A percentile compares a stretch with the other conserved stretches of the same genome.
Evolutionary conservation across 73 alveolate species (phyloP).

Genomic region (Durusdinium trenchii): DNA sequence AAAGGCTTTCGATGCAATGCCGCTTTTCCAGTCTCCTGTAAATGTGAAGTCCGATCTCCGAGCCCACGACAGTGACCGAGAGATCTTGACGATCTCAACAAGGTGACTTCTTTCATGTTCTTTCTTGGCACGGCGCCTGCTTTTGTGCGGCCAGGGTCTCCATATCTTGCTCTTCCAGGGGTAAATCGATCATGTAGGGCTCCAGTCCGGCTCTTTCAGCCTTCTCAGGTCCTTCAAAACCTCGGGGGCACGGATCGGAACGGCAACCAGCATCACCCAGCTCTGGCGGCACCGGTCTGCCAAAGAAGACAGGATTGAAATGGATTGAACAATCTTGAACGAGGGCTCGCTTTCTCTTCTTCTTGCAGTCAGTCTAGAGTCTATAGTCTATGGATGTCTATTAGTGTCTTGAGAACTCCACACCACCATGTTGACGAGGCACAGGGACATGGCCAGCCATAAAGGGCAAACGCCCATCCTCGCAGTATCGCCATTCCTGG

Average conservation of each 20-base stretch:
- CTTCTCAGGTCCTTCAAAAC: slow-evolving; percentile 64
- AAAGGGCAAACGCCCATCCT: slow-evolving; percentile 51
- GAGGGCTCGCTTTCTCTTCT: too few relatives aligned
- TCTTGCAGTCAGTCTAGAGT: too few relatives aligned
- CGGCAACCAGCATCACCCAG: not conserved
- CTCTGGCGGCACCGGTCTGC: not conserved
- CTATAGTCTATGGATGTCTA: too few relatives aligned
- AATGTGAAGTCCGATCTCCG: not conserved
- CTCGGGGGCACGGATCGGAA: not conserved
- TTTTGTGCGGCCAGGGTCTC: not conserved
- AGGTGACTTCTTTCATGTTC: not conserved
- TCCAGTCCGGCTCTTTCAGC: not conserved
- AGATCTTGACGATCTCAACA: not conserved
- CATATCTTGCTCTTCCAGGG: not conserved
- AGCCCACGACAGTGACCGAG: not conserved
- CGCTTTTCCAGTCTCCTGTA: not conserved
- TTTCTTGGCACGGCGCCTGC: not conserved
- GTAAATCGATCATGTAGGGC: slow-evolving; percentile 10
- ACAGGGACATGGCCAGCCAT: slow-evolving; percentile 81
- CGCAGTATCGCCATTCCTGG: slow-evolving; percentile 77
- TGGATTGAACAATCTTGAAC: too few relatives aligned
- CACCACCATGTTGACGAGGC: too few relatives aligned
- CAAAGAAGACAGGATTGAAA: too few relatives aligned
- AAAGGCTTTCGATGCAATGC: slow-evolving; percentile 15
- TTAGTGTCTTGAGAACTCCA: not conserved